Evolutionary conservation across 2,329 filamentous ascomycete genomes (phyloP).

Genomic region (Apiospora sp.): DNA sequence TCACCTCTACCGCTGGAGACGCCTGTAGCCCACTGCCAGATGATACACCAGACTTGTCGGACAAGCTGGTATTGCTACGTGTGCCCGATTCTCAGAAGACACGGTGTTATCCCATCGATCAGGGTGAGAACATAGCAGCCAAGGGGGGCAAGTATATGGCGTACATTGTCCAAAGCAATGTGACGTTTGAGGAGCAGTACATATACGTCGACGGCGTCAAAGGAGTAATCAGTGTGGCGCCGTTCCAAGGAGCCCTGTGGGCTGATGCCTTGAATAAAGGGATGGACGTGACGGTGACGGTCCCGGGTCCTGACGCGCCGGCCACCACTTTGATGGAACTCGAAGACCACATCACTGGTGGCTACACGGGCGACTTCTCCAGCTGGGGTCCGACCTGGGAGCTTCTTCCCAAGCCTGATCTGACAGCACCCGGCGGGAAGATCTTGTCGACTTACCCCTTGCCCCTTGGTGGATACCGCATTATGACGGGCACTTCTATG

Average conservation of each 20-base stretch:
- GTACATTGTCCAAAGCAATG: conserved; percentile 45
- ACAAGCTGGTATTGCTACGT: conserved; percentile 49
- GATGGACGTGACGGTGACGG: conserved; percentile 33
- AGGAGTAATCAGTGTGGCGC: conserved; percentile 31
- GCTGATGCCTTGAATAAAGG: conserved; percentile 34
- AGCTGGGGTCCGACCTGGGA: conserved; percentile 58
- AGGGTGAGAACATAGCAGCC: conserved; percentile 48
- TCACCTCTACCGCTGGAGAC: conserved; percentile 40
- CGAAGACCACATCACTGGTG: conserved; percentile 40
- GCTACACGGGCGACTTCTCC: conserved; percentile 48
- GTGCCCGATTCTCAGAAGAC: conserved; percentile 35
- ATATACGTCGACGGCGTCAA: conserved; percentile 27
- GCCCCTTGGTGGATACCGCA: conserved; percentile 51
- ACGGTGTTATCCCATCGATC: conserved; percentile 44
- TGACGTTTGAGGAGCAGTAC: conserved; percentile 25
- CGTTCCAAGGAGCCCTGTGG: conserved; percentile 36
- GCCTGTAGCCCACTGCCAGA: conserved; percentile 49
- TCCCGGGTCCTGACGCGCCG: conserved; percentile 29
- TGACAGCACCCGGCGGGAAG: conserved; percentile 55
- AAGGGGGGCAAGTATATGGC: conserved; percentile 52
- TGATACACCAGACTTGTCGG: conserved; percentile 48
- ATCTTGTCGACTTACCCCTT: conserved; percentile 61
- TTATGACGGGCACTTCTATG: conserved; percentile 64
- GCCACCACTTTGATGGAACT: conserved; percentile 28
- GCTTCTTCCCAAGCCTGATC: conserved; percentile 55